A percentile compares a stretch with the other conserved stretches of the same genome.
These are phyloP conservation scores for Corylus heterophylla DNA, from an alignment of 306 rosid genomes.

Conservation along the genomic window DNA sequence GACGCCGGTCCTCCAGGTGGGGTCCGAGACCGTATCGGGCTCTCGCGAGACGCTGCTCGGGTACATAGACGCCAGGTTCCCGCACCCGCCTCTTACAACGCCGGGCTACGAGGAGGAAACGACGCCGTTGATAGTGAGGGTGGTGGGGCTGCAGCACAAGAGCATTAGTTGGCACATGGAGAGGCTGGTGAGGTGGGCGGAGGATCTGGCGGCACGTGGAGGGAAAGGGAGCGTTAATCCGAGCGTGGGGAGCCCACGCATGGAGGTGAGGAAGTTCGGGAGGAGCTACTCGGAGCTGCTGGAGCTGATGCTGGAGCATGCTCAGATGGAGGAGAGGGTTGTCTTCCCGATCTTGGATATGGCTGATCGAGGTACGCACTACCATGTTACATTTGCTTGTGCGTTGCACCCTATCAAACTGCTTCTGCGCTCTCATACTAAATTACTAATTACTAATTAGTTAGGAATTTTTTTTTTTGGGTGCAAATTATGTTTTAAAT, in stretches of 20 bases:
- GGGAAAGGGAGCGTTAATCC: slow-evolving; percentile 67
- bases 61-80: slow-evolving; percentile 63
- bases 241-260: slow-evolving; percentile 62
- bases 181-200: slow-evolving; percentile 75
- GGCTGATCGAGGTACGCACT: slow-evolving; percentile 67
- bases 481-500: background rate
- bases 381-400: background rate
- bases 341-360: slow-evolving; percentile 73
- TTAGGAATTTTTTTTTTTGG: background rate
- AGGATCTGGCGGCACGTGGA: slow-evolving; percentile 69
- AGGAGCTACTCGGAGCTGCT: slow-evolving; percentile 74
- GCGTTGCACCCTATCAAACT: no score
- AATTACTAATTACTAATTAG: no score
- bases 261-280: slow-evolving; percentile 77
- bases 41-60: slow-evolving; percentile 58
- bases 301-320: slow-evolving; percentile 84
- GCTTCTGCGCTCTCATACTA: no score
- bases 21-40: slow-evolving; percentile 66
- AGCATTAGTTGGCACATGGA: slow-evolving; percentile 70
- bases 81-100: slow-evolving; percentile 40
- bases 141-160: slow-evolving; percentile 63
- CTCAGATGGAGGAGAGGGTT: slow-evolving; percentile 80
- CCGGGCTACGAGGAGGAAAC: slow-evolving; percentile 12
- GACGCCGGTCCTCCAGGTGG: slow-evolving; percentile 52
- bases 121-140: slow-evolving; percentile 51